Evolutionary conservation across 495 filamentous ascomycete species (phyloP), one percentile per base, ranked within the genome.

Genomic region (Penicillium paradoxum): DNA sequence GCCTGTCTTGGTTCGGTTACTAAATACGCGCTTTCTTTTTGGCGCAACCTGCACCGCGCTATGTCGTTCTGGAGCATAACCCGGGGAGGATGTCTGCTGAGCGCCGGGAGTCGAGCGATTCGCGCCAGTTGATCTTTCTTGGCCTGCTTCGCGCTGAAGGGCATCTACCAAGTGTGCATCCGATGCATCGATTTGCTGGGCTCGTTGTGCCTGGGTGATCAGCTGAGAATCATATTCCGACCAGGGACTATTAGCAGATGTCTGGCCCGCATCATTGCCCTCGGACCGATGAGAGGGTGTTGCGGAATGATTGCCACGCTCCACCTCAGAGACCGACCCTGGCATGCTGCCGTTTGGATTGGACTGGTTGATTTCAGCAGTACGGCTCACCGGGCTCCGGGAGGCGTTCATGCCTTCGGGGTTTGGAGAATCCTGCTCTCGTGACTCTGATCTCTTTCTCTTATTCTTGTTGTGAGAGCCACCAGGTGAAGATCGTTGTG

Each of bases 1-100:
- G 15, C 93, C 93, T 29, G 93, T 97, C 73, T 97, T 97, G 15
- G 93, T 97, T 48, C 93, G 82, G 67, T 97, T 97, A 69, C 89
- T 95, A 64, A 97, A 98, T 61, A 95, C 77, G 21, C 90, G 83
- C 65, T 95, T 95, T 58, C 90, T 77, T 65, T 90, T 90, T 8
- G 84, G 84, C 54, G 88, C 86, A 10, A 85, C 80, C 69, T 90
- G 83, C 17, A 82, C 60, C 4, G 66, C 54, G 15, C 68, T 62
- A 45, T 70, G 54, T 14, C 74, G 67, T 17, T 74, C 74, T 19
- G 69, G 67, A 15, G 67, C 45, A 59, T 75, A 76, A 25, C 63
- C 55, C 11, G 69, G 53, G 14, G 74, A 65, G 1, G 72, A 60
- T 11, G 69, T 55, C 14, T 63, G 51, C 22, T 74, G 73, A 15